Percentiles rank a stretch among this genome's conserved stretches.
These are phyloP conservation scores for Boletus rubropictus DNA, from an alignment of 768 basidiomycete species.

Conservation along the genomic window DNA sequence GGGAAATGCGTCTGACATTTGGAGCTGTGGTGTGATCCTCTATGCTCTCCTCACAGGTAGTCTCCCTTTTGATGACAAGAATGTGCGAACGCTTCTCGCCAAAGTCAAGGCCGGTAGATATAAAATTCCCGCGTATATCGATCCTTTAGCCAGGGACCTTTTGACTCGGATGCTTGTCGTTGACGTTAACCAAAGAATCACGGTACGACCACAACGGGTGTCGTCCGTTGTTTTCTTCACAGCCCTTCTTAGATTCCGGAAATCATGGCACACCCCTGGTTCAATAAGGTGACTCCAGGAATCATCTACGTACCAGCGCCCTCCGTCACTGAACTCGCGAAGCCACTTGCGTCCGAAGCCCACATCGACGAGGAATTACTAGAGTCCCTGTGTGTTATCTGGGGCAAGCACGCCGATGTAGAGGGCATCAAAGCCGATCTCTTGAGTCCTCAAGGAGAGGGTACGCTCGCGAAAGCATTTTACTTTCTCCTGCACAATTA, in stretches of 20 bases:
- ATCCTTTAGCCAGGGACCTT: conserved; percentile 80
- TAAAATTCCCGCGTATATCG: conserved; percentile 74
- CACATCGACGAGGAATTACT: conserved; percentile 76
- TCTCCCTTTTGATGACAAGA: conserved; percentile 92
- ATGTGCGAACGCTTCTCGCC: conserved; percentile 64
- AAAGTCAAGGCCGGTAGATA: conserved; percentile 88
- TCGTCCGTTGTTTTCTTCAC: conserved; percentile 2
- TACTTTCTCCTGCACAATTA: conserved; percentile 79
- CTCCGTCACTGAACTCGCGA: conserved; percentile 60
- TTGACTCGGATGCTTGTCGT: conserved; percentile 84
- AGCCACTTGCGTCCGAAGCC: conserved; percentile 59
- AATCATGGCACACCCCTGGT: conserved; percentile 83
- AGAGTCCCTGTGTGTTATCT: conserved; percentile 74
- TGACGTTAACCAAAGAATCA: conserved; percentile 73
- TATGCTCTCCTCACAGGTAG: conserved; percentile 85
- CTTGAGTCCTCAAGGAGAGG: conserved; percentile 61
- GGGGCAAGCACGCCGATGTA: conserved; percentile 66
- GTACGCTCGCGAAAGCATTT: conserved; percentile 79
- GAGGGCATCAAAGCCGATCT: conserved; percentile 59
- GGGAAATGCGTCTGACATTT: conserved; percentile 89
- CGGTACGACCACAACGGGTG: conserved; percentile 42
- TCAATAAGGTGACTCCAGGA: conserved; percentile 46
- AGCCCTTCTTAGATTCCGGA: conserved; percentile 63
- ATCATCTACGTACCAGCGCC: conserved; percentile 50
- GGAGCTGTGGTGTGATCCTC: conserved; percentile 94